Conservation (phyloP, 495 filamentous ascomycete species). For the Astrothelium subdiscretum region DNA sequence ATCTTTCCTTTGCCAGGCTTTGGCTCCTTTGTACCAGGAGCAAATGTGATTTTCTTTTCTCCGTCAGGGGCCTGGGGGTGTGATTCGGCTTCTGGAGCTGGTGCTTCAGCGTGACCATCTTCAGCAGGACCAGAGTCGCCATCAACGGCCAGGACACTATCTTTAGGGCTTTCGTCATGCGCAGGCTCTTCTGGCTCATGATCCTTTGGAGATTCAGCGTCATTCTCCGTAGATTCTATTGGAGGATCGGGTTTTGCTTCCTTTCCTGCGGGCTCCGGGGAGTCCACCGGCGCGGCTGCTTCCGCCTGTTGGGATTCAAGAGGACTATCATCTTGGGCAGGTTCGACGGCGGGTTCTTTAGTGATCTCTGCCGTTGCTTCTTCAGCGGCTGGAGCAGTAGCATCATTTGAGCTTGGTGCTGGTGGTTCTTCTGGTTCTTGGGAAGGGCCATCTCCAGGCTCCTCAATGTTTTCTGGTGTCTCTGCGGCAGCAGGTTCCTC, state of each 20-base stretch:
- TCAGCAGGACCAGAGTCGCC: not conserved
- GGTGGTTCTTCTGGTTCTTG: not conserved
- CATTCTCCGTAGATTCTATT: not conserved
- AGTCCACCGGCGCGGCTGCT: not conserved
- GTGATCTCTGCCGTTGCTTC: not conserved
- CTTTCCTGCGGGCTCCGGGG: not conserved
- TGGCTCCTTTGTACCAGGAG: not conserved
- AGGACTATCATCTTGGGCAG: not conserved
- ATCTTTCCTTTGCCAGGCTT: not conserved
- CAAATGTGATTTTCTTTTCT: not conserved
- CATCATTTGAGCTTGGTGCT: not conserved
- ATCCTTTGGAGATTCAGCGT: not conserved
- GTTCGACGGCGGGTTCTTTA: not conserved
- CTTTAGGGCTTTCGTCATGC: not conserved
- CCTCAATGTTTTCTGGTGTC: not conserved
- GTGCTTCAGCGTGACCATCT: not conserved
- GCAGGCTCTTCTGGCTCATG: not conserved
- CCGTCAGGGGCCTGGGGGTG: not conserved
- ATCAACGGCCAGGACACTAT: not conserved
- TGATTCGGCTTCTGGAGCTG: not conserved
- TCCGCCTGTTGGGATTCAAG: not conserved
- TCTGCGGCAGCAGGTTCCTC: not conserved
- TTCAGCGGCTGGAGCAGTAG: not conserved
- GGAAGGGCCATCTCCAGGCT: not conserved
- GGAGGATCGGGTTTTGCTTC: not conserved